Evolutionary conservation across 495 filamentous ascomycete genomes (phyloP).

Genomic region (Amniculicola lignicola): DNA sequence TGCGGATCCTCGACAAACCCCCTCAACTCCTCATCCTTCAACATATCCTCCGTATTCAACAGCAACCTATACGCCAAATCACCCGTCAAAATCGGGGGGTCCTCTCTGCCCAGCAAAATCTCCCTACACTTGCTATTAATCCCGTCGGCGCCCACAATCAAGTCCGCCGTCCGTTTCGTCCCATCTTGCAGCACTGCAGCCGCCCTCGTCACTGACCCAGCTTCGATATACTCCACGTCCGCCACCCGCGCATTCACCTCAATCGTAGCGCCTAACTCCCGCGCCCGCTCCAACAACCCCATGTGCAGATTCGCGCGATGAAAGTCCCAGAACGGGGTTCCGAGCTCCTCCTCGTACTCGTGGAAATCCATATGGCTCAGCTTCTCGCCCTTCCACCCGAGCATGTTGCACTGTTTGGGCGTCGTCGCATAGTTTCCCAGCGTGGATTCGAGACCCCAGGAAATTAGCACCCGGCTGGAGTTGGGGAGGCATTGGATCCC

Average conservation of each 20-base stretch:
- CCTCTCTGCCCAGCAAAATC: conserved; percentile 29
- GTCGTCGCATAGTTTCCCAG: conserved; percentile 19
- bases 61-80: conserved; percentile 68
- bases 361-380: conserved; percentile 26
- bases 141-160: conserved; percentile 44
- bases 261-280: conserved; percentile 28
- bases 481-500: conserved; percentile 44
- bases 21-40: conserved; percentile 49
- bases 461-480: conserved; percentile 35
- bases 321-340: conserved; percentile 31
- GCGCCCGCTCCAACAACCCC: conserved; percentile 16
- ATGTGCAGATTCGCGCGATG: conserved; percentile 26
- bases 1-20: conserved; percentile 51
- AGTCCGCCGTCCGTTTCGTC: conserved; percentile 25
- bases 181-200: conserved; percentile 33
- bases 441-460: conserved; percentile 33
- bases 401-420: conserved; percentile 17
- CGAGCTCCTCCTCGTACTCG: conserved; percentile 11
- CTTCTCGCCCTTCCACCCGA: conserved; percentile 27
- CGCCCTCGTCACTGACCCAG: conserved; percentile 3
- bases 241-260: conserved; percentile 27
- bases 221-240: conserved; percentile 20
- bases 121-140: conserved; percentile 40
- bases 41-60: conserved; percentile 52
- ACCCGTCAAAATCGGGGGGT: conserved; percentile 52